Conservation (phyloP, 2,329 filamentous ascomycete genomes). For the Calonectria pseudoreteaudii region DNA sequence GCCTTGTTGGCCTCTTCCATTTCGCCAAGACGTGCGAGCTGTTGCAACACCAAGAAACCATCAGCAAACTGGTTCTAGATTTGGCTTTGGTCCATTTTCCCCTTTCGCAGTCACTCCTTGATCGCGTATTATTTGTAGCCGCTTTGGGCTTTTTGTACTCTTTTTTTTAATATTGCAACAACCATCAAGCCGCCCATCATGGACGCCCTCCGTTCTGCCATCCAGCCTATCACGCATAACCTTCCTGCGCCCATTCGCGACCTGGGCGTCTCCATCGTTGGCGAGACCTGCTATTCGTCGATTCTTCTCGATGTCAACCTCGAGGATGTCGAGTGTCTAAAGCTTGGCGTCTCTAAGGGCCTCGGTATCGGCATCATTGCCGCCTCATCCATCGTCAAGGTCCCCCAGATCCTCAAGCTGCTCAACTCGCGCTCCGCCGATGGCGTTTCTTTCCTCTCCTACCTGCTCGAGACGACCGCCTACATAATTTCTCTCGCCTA, state of each 20-base stretch:
- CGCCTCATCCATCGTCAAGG: slow-evolving; percentile 91
- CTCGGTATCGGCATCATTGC: slow-evolving; percentile 94
- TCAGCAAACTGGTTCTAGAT: slow-evolving; percentile 12
- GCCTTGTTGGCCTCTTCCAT: slow-evolving; percentile 40
- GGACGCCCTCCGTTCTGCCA: slow-evolving; percentile 70
- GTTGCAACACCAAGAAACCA: slow-evolving; percentile 2
- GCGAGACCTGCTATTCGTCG: slow-evolving; percentile 84
- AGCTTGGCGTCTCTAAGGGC: slow-evolving; percentile 90
- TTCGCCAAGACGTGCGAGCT: slow-evolving; percentile 5
- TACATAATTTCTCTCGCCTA: slow-evolving; percentile 94
- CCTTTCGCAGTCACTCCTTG: slow-evolving; percentile 34
- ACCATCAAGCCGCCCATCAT: slow-evolving; percentile 53
- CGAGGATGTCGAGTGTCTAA: slow-evolving; percentile 81
- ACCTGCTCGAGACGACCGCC: slow-evolving; percentile 89
- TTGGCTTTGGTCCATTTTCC: slow-evolving; percentile 14
- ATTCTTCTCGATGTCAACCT: slow-evolving; percentile 88
- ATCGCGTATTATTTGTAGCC: slow-evolving; percentile 1
- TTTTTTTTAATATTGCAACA: background rate
- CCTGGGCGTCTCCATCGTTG: slow-evolving; percentile 82
- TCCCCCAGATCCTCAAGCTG: slow-evolving; percentile 96
- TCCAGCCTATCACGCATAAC: slow-evolving; percentile 78
- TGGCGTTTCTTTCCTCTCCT: slow-evolving; percentile 90
- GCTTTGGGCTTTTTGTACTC: background rate
- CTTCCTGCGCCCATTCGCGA: slow-evolving; percentile 81
- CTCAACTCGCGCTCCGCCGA: slow-evolving; percentile 81